phyloP scores from a whole-genome alignment of 495 filamentous ascomycete species.

The Zalerion maritima region DNA sequence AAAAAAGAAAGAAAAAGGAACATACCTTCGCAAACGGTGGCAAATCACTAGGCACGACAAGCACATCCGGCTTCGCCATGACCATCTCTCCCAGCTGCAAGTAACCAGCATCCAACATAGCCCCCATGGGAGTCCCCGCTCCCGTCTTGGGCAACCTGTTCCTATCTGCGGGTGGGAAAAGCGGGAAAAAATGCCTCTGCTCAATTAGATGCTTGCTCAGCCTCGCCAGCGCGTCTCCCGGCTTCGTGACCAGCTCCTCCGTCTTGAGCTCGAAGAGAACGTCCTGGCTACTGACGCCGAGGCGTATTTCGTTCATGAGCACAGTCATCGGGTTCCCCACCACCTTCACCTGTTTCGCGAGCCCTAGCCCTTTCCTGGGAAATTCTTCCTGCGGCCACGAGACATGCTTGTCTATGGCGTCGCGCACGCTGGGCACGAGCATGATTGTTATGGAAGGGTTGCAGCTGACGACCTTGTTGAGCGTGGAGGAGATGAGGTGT shows the following conservation, averaged over 20 bases:
- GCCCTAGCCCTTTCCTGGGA: slow-evolving; percentile 47
- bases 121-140: slow-evolving; percentile 48
- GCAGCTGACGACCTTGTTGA: slow-evolving; percentile 47
- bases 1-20: slow-evolving; percentile 3
- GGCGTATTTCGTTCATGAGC: slow-evolving; percentile 66
- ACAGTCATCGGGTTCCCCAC: slow-evolving; percentile 83
- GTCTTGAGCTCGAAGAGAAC: slow-evolving; percentile 61
- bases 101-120: slow-evolving; percentile 67
- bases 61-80: slow-evolving; percentile 66
- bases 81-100: slow-evolving; percentile 83
- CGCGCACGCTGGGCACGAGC: slow-evolving; percentile 74
- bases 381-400: slow-evolving; percentile 85
- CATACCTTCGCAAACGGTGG: slow-evolving; percentile 76
- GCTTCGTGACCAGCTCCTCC: slow-evolving; percentile 54
- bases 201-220: slow-evolving; percentile 61
- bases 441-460: slow-evolving; percentile 70
- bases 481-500: slow-evolving; percentile 51
- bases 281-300: slow-evolving; percentile 74
- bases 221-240: slow-evolving; percentile 44
- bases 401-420: slow-evolving; percentile 66
- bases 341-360: slow-evolving; percentile 59
- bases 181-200: slow-evolving; percentile 77
- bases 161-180: slow-evolving; percentile 66
- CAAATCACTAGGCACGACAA: slow-evolving; percentile 71
- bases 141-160: slow-evolving; percentile 48